Percentiles rank a stretch among this genome's conserved stretches.
phyloP scores from a whole-genome alignment of 331 rosid species.

The Malus hybrid region DNA sequence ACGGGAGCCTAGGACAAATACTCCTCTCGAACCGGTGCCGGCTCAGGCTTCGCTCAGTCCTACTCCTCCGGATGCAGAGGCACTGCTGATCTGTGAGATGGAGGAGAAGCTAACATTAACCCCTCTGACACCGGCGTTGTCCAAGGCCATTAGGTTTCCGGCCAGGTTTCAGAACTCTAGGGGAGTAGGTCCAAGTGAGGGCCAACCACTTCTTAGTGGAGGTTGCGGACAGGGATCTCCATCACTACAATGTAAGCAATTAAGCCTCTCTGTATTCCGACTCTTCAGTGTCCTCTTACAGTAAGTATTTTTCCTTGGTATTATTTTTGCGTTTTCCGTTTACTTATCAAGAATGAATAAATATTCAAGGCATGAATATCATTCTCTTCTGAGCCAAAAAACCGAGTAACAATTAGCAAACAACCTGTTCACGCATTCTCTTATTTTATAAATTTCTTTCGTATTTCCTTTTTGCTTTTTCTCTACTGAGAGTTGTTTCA shows the following conservation, averaged over 20 bases:
- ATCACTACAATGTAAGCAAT: constrained; percentile 58
- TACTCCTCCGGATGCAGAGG: not conserved
- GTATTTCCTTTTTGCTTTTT: too few species aligned
- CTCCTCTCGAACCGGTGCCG: too few species aligned
- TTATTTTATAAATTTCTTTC: too few species aligned
- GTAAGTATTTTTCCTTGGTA: not conserved
- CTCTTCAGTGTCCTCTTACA: not conserved
- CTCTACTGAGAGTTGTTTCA: too few species aligned
- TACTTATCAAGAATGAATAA: too few species aligned
- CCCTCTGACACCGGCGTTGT: constrained; percentile 22
- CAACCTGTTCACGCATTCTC: too few species aligned
- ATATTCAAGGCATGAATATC: too few species aligned
- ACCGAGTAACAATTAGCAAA: too few species aligned
- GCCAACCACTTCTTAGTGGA: constrained; percentile 59
- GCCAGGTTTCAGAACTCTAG: constrained; percentile 38
- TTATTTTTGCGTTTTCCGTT: too few species aligned
- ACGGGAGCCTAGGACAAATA: too few species aligned
- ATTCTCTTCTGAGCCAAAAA: too few species aligned
- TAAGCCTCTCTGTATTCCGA: not conserved
- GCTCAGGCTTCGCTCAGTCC: not conserved
- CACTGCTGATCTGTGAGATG: not conserved
- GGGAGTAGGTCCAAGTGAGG: constrained; percentile 17
- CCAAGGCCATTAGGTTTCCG: constrained; percentile 22
- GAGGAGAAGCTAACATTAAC: constrained; percentile 14
- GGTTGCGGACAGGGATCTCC: constrained; percentile 24